Conservation (phyloP, 768 basidiomycete genomes). For the Agrocybe praecox region DNA sequence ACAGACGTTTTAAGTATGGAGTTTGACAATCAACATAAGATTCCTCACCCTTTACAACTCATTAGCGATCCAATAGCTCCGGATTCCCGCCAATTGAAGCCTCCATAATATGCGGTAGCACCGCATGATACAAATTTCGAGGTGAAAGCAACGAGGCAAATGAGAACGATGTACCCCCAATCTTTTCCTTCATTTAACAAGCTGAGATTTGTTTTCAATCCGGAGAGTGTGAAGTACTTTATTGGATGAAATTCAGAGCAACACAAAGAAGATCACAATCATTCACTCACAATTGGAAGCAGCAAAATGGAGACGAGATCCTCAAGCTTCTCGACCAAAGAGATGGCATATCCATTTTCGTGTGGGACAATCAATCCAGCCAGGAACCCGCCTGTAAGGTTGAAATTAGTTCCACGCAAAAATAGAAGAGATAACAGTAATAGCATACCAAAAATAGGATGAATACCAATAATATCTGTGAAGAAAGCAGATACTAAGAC, state of each 20-base stretch:
- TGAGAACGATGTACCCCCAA: constrained; percentile 82
- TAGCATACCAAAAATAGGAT: constrained; percentile 60
- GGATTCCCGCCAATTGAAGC: constrained; percentile 77
- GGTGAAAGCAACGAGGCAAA: constrained; percentile 73
- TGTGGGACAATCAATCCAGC: constrained; percentile 84
- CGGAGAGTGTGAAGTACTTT: constrained; percentile 32
- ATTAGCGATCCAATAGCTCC: constrained; percentile 86
- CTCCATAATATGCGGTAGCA: constrained; percentile 53
- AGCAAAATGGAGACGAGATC: constrained; percentile 81
- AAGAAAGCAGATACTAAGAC: constrained; percentile 79
- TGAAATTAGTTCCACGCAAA: background rate
- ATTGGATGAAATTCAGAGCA: background rate
- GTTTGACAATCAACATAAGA: background rate
- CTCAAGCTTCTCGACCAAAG: constrained; percentile 83
- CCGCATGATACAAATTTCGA: constrained; percentile 81
- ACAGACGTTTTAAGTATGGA: background rate
- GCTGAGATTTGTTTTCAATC: constrained; percentile 79
- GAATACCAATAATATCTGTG: constrained; percentile 85
- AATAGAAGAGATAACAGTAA: background rate
- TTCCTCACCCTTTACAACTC: constrained; percentile 84
- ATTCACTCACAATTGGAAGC: constrained; percentile 65
- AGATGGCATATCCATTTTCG: constrained; percentile 79
- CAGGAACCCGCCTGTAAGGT: constrained; percentile 69
- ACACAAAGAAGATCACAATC: background rate
- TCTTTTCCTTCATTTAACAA: constrained; percentile 72